Evolutionary conservation across 805 yeast genomes (phyloP), one percentile per base, ranked within the genome.

Genomic region (Ogataea pini): DNA sequence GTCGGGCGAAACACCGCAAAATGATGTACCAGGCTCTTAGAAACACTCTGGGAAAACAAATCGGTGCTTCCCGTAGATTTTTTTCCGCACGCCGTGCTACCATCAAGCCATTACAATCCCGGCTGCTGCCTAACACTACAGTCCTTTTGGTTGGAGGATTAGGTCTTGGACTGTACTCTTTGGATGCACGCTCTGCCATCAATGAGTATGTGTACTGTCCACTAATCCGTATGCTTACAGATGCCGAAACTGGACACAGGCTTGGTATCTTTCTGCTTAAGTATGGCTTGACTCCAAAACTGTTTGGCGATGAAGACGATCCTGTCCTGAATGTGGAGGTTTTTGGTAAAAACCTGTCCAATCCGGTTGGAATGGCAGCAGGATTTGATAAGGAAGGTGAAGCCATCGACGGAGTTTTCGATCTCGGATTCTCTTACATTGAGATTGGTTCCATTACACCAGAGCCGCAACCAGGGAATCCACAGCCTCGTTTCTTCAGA

Each of bases 371-470:
- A 12, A 76, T 91, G 59, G 97, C 98, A 42, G 98, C 98, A 20
- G 98, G 98, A 10, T 78, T 92, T 55, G 98, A 92, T 68, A 92
- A 92, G 70, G 85, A 91, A 61, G 98, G 89, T 44, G 96, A 89
- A 62, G 96, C 89, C 17, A 81, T 92, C 56, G 97, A 92, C 58
- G 71, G 90, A 0, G 73, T 92, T 50, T 83, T 85, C 57, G 76
- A 83, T 54, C 63, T 78, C 47, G 98, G 98, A 1, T 91, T 91
- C 60, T 82, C 92, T 13, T 89, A 89, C 65, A 94, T 89, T 55
- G 98, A 92, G 68, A 79, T 92, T 50, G 98, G 98, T 1, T 87
- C 96, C 2, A 83, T 92, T 42, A 92, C 98, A 6, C 98, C 98
- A 3, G 71, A 77, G 56, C 88, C 97, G 0, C 98, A 92, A 70